Percentiles rank a stretch among this genome's conserved stretches.
These are phyloP conservation scores for Collariella sp. DNA, from an alignment of 495 filamentous ascomycete genomes.

Conservation along the genomic window DNA sequence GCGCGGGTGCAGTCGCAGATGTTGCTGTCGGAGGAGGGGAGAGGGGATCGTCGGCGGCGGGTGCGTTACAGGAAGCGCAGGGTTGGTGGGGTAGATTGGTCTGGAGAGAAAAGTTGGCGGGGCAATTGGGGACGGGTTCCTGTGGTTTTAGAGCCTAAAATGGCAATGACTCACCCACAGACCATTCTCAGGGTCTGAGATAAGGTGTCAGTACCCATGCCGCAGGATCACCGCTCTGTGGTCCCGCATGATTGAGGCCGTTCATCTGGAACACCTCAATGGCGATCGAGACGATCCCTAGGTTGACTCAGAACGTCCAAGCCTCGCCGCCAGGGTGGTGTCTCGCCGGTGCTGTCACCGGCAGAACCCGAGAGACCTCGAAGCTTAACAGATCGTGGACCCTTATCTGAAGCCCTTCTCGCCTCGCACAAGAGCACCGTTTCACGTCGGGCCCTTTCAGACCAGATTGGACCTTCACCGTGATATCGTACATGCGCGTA, in stretches of 20 bases:
- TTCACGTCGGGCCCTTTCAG: too few species aligned
- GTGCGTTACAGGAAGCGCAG: constrained; percentile 1
- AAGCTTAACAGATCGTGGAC: neutral
- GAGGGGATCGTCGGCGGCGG: constrained; percentile 2
- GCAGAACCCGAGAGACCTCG: too few species aligned
- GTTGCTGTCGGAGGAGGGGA: neutral
- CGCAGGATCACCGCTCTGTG: neutral
- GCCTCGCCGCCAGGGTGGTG: neutral
- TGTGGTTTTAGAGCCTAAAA: constrained; percentile 5
- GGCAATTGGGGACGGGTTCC: constrained; percentile 14
- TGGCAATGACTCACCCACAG: constrained; percentile 12
- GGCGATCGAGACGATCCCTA: neutral
- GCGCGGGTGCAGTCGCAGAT: constrained; percentile 12
- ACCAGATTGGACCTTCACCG: too few species aligned
- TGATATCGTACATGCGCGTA: too few species aligned
- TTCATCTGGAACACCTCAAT: neutral
- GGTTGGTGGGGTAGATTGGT: constrained; percentile 14
- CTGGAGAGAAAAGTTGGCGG: constrained; percentile 21
- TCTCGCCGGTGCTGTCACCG: neutral
- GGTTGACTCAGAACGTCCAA: neutral
- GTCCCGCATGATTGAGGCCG: neutral
- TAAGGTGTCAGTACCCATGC: neutral
- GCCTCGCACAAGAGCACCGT: too few species aligned
- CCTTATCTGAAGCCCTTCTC: too few species aligned
- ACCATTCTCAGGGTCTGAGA: neutral